phyloP scores from a whole-genome alignment of 352 stramenopile species.

The Elongisporangium senticosum region DNA sequence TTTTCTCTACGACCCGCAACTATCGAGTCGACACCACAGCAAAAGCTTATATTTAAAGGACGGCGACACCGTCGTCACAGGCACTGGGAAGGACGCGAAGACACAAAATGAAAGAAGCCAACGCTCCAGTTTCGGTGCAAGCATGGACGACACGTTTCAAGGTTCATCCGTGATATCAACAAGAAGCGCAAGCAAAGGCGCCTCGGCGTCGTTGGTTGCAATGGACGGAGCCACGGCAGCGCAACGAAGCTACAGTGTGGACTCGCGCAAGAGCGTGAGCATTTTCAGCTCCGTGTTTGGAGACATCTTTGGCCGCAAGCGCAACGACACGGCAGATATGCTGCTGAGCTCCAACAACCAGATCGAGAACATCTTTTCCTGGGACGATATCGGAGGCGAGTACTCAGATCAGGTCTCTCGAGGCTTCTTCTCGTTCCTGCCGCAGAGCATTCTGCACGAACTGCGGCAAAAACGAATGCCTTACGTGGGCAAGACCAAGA shows the following conservation, averaged over 20 bases:
- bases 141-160: neutral
- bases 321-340: constrained; percentile 42
- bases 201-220: neutral
- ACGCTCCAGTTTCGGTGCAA: neutral
- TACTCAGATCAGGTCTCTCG: constrained; percentile 55
- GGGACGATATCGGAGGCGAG: constrained; percentile 61
- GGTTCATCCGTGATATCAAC: neutral
- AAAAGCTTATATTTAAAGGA: constrained; percentile 15
- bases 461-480: constrained; percentile 25
- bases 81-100: constrained; percentile 5
- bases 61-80: constrained; percentile 5
- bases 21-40: constrained; percentile 11
- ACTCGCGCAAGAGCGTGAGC: constrained; percentile 36
- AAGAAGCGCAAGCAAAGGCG: constrained; percentile 8
- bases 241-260: constrained; percentile 49
- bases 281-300: constrained; percentile 62
- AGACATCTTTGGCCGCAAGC: constrained; percentile 64
- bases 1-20: constrained; percentile 58
- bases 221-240: neutral
- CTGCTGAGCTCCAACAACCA: constrained; percentile 28
- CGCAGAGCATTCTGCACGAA: constrained; percentile 35
- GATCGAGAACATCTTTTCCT: constrained; percentile 47
- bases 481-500: constrained; percentile 9
- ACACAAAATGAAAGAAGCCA: neutral
- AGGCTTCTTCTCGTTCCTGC: constrained; percentile 61